phyloP scores from a whole-genome alignment of 176 grass and related monocot species.

The Hordeum marinum region DNA sequence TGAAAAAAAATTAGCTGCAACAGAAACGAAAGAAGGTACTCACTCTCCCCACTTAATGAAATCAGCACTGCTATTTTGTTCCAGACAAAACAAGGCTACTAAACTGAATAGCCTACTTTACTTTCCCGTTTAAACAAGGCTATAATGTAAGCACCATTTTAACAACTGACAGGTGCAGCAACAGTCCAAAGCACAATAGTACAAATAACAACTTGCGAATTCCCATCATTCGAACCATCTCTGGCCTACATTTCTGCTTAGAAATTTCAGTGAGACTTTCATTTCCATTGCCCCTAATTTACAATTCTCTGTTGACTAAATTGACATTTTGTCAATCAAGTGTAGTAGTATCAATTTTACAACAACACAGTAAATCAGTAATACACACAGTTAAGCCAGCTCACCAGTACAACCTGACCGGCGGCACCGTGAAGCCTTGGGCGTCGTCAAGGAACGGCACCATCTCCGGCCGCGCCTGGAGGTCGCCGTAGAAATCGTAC shows the following conservation, averaged over 20 bases:
- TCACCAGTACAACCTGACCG: slow-evolving; percentile 30
- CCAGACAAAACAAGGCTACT: too few species aligned
- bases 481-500: slow-evolving; percentile 76
- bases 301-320: slow-evolving; percentile 13
- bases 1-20: too few species aligned
- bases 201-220: not conserved
- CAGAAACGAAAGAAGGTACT: too few species aligned
- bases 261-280: not conserved
- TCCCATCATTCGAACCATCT: not conserved
- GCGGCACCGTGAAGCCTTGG: slow-evolving; percentile 24
- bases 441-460: slow-evolving; percentile 53
- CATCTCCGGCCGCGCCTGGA: slow-evolving; percentile 44
- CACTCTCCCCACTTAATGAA: too few species aligned
- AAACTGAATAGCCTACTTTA: too few species aligned
- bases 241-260: not conserved
- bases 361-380: not conserved
- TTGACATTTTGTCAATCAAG: not conserved
- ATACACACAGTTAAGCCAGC: not conserved
- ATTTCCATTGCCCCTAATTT: not conserved
- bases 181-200: not conserved
- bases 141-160: not conserved
- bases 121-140: too few species aligned
- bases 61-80: too few species aligned
- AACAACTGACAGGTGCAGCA: not conserved
- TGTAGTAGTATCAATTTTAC: not conserved